Percentiles rank a stretch among this genome's conserved stretches.
These are phyloP conservation scores for Emiliania huxleyi DNA, from an alignment of 78 protist genomes.

Conservation along the genomic window DNA sequence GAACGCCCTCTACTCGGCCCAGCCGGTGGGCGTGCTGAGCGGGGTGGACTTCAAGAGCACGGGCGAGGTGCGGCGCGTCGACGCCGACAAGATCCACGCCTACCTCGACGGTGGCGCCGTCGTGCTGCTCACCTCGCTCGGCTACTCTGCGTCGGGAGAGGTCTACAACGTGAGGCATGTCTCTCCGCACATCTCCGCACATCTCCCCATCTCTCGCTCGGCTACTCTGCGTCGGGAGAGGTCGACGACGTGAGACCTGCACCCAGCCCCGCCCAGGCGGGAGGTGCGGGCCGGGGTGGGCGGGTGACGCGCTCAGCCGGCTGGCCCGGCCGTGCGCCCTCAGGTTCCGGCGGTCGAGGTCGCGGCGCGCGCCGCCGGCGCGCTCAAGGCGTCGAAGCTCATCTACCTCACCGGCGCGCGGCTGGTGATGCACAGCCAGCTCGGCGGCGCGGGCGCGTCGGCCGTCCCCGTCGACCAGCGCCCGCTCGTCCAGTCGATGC, in stretches of 20 bases:
- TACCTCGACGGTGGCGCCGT: neutral
- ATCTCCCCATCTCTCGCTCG: too few relatives aligned
- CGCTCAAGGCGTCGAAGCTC: neutral
- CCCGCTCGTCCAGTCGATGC: neutral
- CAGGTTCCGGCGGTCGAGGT: neutral
- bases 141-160: neutral
- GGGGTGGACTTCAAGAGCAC: neutral
- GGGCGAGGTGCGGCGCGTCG: slow-evolving; percentile 4
- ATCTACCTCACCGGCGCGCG: neutral
- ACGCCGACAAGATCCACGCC: neutral
- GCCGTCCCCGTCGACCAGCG: too few relatives aligned
- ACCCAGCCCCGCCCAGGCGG: too few relatives aligned
- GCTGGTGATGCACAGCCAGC: too few relatives aligned
- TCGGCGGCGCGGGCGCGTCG: too few relatives aligned
- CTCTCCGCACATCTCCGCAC: too few relatives aligned
- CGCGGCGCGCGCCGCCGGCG: neutral
- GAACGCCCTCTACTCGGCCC: neutral
- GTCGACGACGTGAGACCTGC: too few relatives aligned
- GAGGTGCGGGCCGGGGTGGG: too few relatives aligned
- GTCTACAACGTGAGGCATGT: neutral
- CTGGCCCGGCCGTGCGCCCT: too few relatives aligned
- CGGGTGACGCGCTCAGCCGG: too few relatives aligned
- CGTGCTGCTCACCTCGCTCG: neutral
- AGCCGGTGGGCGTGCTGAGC: neutral
- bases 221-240: too few relatives aligned